Evolutionary conservation across 805 yeast genomes (phyloP), one percentile per base, ranked within the genome.

Genomic region (Maudiozyma saulgeensis): DNA sequence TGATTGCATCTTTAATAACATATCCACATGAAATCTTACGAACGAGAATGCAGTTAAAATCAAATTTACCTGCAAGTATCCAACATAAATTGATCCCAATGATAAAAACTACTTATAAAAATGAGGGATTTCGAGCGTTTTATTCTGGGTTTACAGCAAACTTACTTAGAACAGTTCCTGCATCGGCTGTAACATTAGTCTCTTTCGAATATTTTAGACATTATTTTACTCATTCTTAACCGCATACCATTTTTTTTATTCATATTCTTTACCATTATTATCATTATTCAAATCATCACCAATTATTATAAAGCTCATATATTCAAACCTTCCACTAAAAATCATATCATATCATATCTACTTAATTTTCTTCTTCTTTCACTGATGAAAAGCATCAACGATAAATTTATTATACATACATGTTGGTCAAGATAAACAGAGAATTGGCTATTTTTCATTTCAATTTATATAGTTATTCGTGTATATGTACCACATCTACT

Each of bases 21-120:
- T 91, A 91, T 63, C 98, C 99, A 2, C 99, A 91, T 68, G 99
- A 91, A 66, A 90, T 91, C 32, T 72, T 93, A 45, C 76, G 99
- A 58, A 90, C 98, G 12, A 76, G 98, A 59, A 77, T 89, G 78
- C 99, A 91, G 68, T 56, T 72, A 35, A 63, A 70, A 63, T 75
- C 75, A 46, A 63, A 70, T 45, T 56, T 54, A 52, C 56, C 64
- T 44, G 31, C 57, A 51, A 49, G 51, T 6, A 56, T 60, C 15
- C 64, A 59, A 37, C 59, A 53, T 37, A 58, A 54, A 44, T 44
- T 61, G 18, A 39, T 61, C 15, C 63, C 64, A 28, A 59, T 66
- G 45, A 58, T 61, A 26, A 55, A 45, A 41, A 55, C 46, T 26
- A 68, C 58, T 8, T 68, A 44, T 78, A 74, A 60, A 55, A 61